These are phyloP conservation scores for Parathielavia appendiculata DNA, from an alignment of 495 filamentous ascomycete genomes.

Conservation along the genomic window DNA sequence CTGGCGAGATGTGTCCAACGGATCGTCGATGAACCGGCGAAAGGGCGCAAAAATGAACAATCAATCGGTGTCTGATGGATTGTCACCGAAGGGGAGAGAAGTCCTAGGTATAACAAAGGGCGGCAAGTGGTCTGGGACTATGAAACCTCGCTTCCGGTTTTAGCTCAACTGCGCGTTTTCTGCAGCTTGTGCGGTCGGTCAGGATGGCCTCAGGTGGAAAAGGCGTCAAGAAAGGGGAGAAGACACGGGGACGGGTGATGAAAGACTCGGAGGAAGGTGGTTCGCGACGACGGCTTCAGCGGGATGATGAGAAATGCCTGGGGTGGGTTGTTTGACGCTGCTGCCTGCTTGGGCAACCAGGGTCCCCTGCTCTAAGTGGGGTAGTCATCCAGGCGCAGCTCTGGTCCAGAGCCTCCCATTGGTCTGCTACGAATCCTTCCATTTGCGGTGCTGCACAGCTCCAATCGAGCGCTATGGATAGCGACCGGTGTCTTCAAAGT, in stretches of 20 bases:
- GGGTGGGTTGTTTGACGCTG: constrained; percentile 24
- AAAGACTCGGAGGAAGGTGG: constrained; percentile 17
- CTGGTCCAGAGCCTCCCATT: constrained; percentile 14
- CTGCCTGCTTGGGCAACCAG: constrained; percentile 31
- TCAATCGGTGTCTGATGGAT: constrained; percentile 5
- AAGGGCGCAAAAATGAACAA: background rate
- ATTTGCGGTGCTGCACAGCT: constrained; percentile 20
- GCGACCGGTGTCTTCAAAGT: constrained; percentile 16
- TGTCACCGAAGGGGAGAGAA: constrained; percentile 14
- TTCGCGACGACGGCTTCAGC: constrained; percentile 16
- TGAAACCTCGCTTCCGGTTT: constrained; percentile 3
- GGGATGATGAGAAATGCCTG: constrained; percentile 35
- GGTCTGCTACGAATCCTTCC: constrained; percentile 28
- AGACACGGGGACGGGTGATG: constrained; percentile 14
- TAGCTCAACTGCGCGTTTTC: background rate
- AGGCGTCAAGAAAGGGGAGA: constrained; percentile 8
- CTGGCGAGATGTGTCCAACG: constrained; percentile 10
- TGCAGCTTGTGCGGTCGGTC: background rate
- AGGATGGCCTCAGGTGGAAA: constrained; percentile 23
- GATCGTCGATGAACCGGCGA: background rate
- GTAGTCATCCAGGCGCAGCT: constrained; percentile 29
- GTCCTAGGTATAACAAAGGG: constrained; percentile 16
- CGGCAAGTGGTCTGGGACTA: background rate
- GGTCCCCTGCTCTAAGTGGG: constrained; percentile 21
- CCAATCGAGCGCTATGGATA: constrained; percentile 24